Evolutionary conservation across 2,329 filamentous ascomycete genomes (phyloP).

Genomic region (Akanthomyces lecanii): DNA sequence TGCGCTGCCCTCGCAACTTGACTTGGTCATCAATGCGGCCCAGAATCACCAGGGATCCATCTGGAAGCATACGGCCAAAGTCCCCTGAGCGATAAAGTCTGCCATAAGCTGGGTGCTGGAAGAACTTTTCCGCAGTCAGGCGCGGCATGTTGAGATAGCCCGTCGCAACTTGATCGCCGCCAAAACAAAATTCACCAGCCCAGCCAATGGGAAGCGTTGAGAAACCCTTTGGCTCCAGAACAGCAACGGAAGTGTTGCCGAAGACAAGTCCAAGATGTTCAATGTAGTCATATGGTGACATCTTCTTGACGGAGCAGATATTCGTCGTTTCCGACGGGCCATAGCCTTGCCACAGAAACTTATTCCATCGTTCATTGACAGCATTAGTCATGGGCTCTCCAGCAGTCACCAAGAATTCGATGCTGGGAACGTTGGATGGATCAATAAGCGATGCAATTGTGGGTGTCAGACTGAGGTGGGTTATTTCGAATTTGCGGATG

Average conservation of each 20-base stretch:
- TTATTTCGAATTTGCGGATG: conserved; percentile 61
- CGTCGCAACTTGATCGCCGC: conserved; percentile 72
- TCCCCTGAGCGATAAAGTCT: conserved; percentile 80
- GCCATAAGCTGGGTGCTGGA: conserved; percentile 64
- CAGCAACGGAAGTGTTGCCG: conserved; percentile 69
- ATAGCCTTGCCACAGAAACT: conserved; percentile 72
- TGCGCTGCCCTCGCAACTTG: conserved; percentile 74
- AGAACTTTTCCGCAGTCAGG: conserved; percentile 62
- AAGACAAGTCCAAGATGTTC: conserved; percentile 75
- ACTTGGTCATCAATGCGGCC: conserved; percentile 75
- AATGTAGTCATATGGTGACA: conserved; percentile 54
- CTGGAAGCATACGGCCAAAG: conserved; percentile 70
- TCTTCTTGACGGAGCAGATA: conserved; percentile 71
- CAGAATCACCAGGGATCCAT: conserved; percentile 69
- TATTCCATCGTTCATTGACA: conserved; percentile 66
- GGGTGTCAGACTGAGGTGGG: conserved; percentile 80
- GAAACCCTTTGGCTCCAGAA: conserved; percentile 46
- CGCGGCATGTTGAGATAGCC: conserved; percentile 67
- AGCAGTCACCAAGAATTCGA: conserved; percentile 73
- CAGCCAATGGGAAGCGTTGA: conserved; percentile 63
- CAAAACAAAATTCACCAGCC: conserved; percentile 81
- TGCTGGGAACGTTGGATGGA: conserved; percentile 62
- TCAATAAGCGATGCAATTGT: conserved; percentile 75
- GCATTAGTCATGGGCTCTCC: conserved; percentile 74
- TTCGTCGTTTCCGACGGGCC: conserved; percentile 85